Conservation (phyloP, 2,329 filamentous ascomycete species). For the Cladosporium austrohemisphaericum region DNA sequence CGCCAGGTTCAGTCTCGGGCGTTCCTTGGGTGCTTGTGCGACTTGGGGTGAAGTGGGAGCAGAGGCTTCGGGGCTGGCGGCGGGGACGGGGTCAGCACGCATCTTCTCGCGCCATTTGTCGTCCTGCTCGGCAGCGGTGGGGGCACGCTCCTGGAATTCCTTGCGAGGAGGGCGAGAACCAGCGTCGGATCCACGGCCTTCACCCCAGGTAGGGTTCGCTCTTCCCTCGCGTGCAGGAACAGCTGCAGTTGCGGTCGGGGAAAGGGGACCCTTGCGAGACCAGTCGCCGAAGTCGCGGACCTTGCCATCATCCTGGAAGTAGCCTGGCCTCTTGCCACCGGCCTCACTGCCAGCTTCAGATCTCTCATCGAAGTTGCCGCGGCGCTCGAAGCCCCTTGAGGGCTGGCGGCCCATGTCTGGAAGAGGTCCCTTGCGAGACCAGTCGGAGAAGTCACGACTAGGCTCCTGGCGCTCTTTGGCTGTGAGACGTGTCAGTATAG, state of each 20-base stretch:
- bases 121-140: slow-evolving; percentile 87
- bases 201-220: slow-evolving; percentile 73
- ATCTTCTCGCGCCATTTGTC: slow-evolving; percentile 90
- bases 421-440: slow-evolving; percentile 89
- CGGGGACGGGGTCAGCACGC: slow-evolving; percentile 73
- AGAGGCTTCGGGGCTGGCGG: slow-evolving; percentile 67
- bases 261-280: slow-evolving; percentile 90
- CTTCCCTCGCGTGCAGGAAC: slow-evolving; percentile 52
- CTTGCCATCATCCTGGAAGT: slow-evolving; percentile 68
- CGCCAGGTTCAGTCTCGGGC: slow-evolving; percentile 80
- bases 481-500: slow-evolving; percentile 36
- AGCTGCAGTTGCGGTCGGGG: slow-evolving; percentile 56
- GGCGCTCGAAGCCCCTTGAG: slow-evolving; percentile 43
- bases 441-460: slow-evolving; percentile 74
- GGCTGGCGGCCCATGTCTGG: slow-evolving; percentile 55
- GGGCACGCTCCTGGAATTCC: slow-evolving; percentile 69
- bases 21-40: slow-evolving; percentile 56
- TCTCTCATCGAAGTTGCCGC: slow-evolving; percentile 35
- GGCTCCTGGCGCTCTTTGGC: slow-evolving; percentile 79
- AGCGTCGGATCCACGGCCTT: slow-evolving; percentile 60
- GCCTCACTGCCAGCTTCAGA: slow-evolving; percentile 52
- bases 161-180: slow-evolving; percentile 75
- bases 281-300: slow-evolving; percentile 80
- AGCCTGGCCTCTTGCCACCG: slow-evolving; percentile 60
- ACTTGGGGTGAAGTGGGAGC: slow-evolving; percentile 69